phyloP scores from a whole-genome alignment of 176 grass and related monocot species.

The Dactylis glomerata region DNA sequence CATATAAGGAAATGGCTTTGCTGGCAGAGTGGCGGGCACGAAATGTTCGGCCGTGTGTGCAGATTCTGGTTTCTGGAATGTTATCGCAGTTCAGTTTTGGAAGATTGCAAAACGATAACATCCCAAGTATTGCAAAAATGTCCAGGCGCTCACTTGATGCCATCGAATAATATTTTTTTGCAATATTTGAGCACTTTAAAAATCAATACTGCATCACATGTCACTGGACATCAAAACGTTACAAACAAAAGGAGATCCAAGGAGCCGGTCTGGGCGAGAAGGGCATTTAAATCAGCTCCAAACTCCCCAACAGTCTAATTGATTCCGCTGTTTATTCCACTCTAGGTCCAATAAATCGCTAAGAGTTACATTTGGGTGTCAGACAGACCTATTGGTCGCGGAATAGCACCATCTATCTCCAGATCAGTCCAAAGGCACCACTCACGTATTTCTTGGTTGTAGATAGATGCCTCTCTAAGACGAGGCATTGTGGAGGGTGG shows the following conservation, averaged over 20 bases:
- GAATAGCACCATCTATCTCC: neutral
- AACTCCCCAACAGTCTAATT: neutral
- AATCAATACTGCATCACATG: neutral
- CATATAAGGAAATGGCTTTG: too few species aligned
- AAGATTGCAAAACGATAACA: neutral
- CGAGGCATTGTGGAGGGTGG: neutral
- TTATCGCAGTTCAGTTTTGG: neutral
- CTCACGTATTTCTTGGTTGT: neutral
- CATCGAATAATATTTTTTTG: neutral
- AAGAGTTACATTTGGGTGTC: neutral
- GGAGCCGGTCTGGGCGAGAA: neutral
- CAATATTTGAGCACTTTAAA: neutral
- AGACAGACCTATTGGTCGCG: neutral
- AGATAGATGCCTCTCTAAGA: slow-evolving; percentile 10
- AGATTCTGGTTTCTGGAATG: neutral
- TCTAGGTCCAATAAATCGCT: neutral
- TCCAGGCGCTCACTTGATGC: neutral
- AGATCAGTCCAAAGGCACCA: neutral
- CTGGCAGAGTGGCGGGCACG: too few species aligned
- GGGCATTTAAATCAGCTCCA: neutral
- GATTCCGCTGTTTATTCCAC: neutral
- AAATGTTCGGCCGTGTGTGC: too few species aligned
- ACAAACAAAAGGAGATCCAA: neutral
- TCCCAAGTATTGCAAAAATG: neutral
- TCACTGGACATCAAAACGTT: neutral